A percentile compares a stretch with the other conserved stretches of the same genome.
Conservation (phyloP, 148 eudicot genomes). For the Amaranthus palmeri region DNA sequence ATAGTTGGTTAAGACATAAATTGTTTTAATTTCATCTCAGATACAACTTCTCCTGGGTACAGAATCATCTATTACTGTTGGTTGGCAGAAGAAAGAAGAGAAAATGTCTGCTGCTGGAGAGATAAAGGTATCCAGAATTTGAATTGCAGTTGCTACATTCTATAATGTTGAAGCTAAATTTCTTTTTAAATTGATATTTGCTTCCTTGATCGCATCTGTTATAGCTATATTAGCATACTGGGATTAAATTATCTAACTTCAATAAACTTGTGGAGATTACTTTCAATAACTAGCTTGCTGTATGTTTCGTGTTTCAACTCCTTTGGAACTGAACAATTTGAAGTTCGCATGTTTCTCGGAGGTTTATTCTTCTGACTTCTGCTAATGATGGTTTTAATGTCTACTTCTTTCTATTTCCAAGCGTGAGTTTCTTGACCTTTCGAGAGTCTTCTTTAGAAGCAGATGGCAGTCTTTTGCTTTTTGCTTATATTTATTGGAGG, state of each 20-base stretch:
- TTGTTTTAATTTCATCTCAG: constrained; percentile 34
- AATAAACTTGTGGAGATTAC: too few species aligned
- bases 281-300: neutral
- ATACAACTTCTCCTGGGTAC: constrained; percentile 76
- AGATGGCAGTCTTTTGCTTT: too few species aligned
- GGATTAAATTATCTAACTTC: too few species aligned
- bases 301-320: neutral
- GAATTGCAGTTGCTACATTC: neutral
- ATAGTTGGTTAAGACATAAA: neutral
- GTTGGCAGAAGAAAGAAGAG: constrained; percentile 93
- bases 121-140: constrained; percentile 55
- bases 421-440: too few species aligned
- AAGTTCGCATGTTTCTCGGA: neutral
- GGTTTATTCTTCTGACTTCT: neutral
- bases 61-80: constrained; percentile 77
- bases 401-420: too few species aligned
- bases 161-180: neutral
- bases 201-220: neutral
- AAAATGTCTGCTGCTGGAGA: constrained; percentile 77
- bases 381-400: too few species aligned
- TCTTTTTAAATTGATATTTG: neutral
- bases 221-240: too few species aligned
- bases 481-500: too few species aligned
- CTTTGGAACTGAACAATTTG: neutral
- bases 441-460: too few species aligned